These are phyloP conservation scores for carrot (Daucus carota) DNA, from an alignment of 129 eudicot genomes.

Conservation along the genomic window DNA sequence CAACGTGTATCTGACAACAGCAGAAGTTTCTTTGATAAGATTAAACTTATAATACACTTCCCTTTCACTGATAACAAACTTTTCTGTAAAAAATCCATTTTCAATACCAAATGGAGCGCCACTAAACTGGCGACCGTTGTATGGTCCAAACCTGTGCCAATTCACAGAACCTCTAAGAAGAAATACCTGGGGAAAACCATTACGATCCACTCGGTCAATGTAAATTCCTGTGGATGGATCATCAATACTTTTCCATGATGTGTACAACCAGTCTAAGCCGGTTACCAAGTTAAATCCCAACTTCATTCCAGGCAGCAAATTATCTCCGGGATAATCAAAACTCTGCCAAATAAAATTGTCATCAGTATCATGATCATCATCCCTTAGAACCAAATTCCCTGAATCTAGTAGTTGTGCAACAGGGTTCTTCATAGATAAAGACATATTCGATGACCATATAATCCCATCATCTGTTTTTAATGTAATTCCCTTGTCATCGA, in stretches of 20 bases:
- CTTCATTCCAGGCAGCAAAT: not conserved
- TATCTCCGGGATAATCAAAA: conserved; percentile 16
- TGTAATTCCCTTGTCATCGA: not conserved
- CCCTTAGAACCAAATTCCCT: conserved; percentile 13
- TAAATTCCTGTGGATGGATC: not conserved
- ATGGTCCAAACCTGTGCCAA: not conserved
- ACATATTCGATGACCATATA: not conserved
- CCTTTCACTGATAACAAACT: not conserved
- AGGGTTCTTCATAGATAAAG: not conserved
- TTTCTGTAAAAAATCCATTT: not conserved
- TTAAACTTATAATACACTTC: not conserved
- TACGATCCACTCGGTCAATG: not conserved
- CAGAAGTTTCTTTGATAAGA: not conserved
- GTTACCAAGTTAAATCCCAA: not conserved
- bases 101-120: not conserved
- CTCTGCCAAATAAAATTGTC: conserved; percentile 16
- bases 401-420: conserved; percentile 8
- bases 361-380: not conserved
- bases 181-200: not conserved
- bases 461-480: not conserved
- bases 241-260: conserved; percentile 1
- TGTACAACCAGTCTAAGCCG: not conserved
- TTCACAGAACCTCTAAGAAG: not conserved
- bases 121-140: not conserved
- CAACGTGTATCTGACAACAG: not conserved